Evolutionary conservation across 192 early-diverging fungal genomes (phyloP).

Genomic region (Phlyctochytrium planicorne): DNA sequence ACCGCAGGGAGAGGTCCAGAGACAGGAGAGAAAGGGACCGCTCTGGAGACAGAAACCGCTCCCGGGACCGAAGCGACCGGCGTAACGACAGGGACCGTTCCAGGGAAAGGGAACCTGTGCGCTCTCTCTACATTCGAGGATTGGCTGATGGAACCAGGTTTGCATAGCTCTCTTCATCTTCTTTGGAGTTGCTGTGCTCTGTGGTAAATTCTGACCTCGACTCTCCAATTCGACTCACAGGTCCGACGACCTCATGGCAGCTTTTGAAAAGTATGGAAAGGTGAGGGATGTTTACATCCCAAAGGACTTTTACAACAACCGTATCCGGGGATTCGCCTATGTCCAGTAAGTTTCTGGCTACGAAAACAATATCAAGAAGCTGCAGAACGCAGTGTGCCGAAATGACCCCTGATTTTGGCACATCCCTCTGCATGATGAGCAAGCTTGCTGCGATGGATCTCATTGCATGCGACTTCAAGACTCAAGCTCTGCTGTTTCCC

Average conservation of each 20-base stretch:
- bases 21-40: too few species aligned
- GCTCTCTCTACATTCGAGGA: conserved; percentile 41
- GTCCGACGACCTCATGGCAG: conserved; percentile 38
- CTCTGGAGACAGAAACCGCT: too few species aligned
- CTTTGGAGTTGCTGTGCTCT: background rate
- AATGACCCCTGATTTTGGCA: too few species aligned
- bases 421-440: too few species aligned
- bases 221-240: conserved; percentile 7
- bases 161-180: background rate
- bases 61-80: too few species aligned
- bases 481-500: too few species aligned
- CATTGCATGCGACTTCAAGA: too few species aligned
- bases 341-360: conserved; percentile 36
- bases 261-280: conserved; percentile 44
- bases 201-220: background rate
- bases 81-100: background rate
- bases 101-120: conserved; percentile 23
- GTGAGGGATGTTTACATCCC: conserved; percentile 52
- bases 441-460: too few species aligned
- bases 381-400: too few species aligned
- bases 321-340: conserved; percentile 47
- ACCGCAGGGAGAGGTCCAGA: too few species aligned
- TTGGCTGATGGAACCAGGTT: conserved; percentile 40
- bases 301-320: conserved; percentile 40
- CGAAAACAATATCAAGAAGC: too few species aligned